Conservation (phyloP, 1,284 basidiomycete species). For the Fomitopsis palustris region DNA sequence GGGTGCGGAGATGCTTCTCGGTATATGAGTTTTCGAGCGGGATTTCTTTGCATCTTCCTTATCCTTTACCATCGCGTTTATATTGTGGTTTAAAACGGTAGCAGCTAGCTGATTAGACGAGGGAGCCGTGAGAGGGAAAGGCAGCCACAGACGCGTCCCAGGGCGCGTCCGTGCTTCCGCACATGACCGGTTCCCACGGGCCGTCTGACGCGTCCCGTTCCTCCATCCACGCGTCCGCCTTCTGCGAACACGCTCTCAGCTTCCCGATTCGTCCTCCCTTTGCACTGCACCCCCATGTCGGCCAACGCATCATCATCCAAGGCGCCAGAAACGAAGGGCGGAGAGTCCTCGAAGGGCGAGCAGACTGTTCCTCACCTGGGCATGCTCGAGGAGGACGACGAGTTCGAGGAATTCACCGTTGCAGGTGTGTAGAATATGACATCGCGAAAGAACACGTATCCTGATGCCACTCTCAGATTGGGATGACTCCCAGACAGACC, state of each 20-base stretch:
- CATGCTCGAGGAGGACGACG: conserved; percentile 80
- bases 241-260: not conserved
- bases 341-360: conserved; percentile 36
- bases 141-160: conserved; percentile 3
- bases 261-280: not conserved
- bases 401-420: conserved; percentile 77
- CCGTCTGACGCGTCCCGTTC: conserved; percentile 23
- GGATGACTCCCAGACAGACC: conserved; percentile 80
- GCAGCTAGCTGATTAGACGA: not conserved
- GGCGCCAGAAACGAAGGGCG: conserved; percentile 26
- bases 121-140: not conserved
- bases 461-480: conserved; percentile 51
- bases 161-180: not conserved
- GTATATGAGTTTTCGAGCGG: not conserved
- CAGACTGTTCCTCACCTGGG: conserved; percentile 53
- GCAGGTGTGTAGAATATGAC: conserved; percentile 47
- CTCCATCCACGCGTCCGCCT: not conserved
- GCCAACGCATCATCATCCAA: conserved; percentile 36
- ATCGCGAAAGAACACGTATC: not conserved
- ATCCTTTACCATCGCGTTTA: not conserved
- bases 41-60: not conserved
- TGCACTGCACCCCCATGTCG: conserved; percentile 22
- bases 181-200: conserved; percentile 13
- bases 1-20: not conserved
- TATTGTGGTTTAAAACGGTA: not conserved